Evolutionary conservation across 208 protist genomes (phyloP), one percentile per base, ranked within the genome.

Genomic region (Trypanosoma rangeli): DNA sequence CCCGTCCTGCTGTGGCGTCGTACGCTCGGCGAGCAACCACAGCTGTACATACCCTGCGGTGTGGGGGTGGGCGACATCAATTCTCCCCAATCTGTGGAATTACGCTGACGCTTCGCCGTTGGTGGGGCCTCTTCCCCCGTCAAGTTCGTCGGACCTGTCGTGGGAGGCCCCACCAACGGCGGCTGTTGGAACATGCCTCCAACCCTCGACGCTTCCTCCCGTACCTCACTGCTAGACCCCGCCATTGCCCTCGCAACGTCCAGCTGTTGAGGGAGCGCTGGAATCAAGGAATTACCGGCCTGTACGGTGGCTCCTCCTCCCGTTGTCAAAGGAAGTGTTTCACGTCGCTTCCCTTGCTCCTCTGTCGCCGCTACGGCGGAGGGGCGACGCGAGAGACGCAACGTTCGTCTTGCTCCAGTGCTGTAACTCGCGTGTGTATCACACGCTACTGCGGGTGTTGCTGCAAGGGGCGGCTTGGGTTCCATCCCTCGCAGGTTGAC

Each of bases 1-100:
- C 71, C 74, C 15, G 70, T 76, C 55, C 77, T 80, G 49, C 79
- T 68, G 73, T 93, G 90, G 22, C 70, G 64, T 12, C 81, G 77
- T 8, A 44, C 4, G 10, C 67, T 62, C 7, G 81, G 73, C 1
- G 78, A 78, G 63, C 71, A 67, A 22, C 64, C 64, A 29, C 57
- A 53, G 28, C 58, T 66, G 49, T 73, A 49, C 64, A 81, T 62
- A 54, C 70, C 60, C 50, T 78, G 74, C 16, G 83, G 79, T 13
- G 85, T 90, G 15, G 84, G 79, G 50, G 76, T 85, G 18, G 73
- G 59, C 5, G 74, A 76, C 48, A 66, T 49, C 28, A 54, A 22
- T n/a, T 69, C 74, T 28, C 50, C 42, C 55, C 46, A 69, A 24
- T 67, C 67, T 16, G 48, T 24, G 8, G 73, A 72, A 10, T 59